These are phyloP conservation scores for Paratinospora sagittata DNA, from an alignment of 164 flowering plant species.

Conservation along the genomic window DNA sequence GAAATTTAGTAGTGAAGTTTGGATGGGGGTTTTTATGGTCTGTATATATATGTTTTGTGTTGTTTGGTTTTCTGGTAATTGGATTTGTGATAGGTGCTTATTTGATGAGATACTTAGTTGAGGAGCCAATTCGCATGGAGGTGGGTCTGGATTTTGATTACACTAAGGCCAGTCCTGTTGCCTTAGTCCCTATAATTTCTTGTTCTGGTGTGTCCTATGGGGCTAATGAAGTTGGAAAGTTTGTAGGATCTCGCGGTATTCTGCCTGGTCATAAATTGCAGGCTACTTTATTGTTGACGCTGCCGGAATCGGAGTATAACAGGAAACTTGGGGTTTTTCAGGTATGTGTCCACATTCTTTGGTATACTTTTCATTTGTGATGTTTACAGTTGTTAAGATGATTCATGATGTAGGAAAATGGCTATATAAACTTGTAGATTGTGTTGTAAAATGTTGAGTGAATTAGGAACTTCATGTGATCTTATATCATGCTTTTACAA, in stretches of 20 bases:
- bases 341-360: constrained; percentile 27
- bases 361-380: not conserved
- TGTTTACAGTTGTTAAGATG: not conserved
- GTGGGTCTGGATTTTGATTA: constrained; percentile 72
- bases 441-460: not conserved
- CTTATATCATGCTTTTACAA: not conserved
- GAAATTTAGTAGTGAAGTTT: constrained; percentile 26
- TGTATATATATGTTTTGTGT: constrained; percentile 40
- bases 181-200: constrained; percentile 46
- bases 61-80: constrained; percentile 41
- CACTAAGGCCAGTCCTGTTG: constrained; percentile 58
- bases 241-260: constrained; percentile 26
- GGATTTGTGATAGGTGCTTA: constrained; percentile 57
- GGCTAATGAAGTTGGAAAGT: constrained; percentile 23
- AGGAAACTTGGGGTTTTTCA: constrained; percentile 53
- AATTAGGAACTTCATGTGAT: not conserved
- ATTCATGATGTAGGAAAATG: not conserved
- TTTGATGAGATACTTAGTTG: constrained; percentile 46
- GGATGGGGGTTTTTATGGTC: constrained; percentile 73
- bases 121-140: constrained; percentile 54
- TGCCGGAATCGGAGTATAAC: constrained; percentile 77
- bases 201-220: constrained; percentile 29
- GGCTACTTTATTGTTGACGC: constrained; percentile 42
- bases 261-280: constrained; percentile 54
- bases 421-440: not conserved